Conservation (phyloP, 768 basidiomycete species). For the Rhodosporidiobolus odoratus region DNA sequence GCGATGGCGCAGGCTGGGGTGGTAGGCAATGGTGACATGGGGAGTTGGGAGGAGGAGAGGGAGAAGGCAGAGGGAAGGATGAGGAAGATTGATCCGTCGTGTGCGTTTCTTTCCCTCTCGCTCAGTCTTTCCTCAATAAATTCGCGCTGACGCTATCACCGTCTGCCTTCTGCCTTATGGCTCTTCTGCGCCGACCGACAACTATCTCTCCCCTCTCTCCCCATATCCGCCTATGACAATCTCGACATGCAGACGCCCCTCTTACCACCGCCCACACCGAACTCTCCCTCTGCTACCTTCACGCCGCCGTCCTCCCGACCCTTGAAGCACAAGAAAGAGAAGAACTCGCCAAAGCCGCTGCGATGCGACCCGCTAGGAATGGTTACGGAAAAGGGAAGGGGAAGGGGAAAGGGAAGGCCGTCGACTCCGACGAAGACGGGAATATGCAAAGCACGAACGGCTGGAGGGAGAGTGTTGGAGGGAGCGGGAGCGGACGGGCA, state of each 20-base stretch:
- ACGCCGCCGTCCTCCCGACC: slow-evolving; percentile 18
- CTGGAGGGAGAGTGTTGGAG: too few species aligned
- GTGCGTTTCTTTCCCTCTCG: neutral
- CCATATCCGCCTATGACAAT: neutral
- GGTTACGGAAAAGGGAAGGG: neutral
- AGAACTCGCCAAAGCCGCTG: neutral
- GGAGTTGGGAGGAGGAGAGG: slow-evolving; percentile 11
- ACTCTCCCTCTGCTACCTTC: slow-evolving; percentile 35
- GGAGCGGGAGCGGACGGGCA: too few species aligned
- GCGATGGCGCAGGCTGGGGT: neutral
- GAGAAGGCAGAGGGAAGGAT: slow-evolving; percentile 21
- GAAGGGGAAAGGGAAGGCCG: neutral
- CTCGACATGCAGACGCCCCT: slow-evolving; percentile 26
- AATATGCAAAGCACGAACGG: too few species aligned
- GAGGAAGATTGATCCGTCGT: slow-evolving; percentile 24
- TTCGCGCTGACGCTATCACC: too few species aligned
- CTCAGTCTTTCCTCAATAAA: neutral
- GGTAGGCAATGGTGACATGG: too few species aligned
- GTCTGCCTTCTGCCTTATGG: neutral
- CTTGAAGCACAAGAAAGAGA: neutral
- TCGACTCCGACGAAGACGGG: too few species aligned
- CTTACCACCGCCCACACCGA: slow-evolving; percentile 36
- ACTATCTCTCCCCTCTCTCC: neutral
- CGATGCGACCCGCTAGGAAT: neutral
- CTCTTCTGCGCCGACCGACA: neutral